phyloP scores from a whole-genome alignment of 305 asterid genomes.

The Withania somnifera region DNA sequence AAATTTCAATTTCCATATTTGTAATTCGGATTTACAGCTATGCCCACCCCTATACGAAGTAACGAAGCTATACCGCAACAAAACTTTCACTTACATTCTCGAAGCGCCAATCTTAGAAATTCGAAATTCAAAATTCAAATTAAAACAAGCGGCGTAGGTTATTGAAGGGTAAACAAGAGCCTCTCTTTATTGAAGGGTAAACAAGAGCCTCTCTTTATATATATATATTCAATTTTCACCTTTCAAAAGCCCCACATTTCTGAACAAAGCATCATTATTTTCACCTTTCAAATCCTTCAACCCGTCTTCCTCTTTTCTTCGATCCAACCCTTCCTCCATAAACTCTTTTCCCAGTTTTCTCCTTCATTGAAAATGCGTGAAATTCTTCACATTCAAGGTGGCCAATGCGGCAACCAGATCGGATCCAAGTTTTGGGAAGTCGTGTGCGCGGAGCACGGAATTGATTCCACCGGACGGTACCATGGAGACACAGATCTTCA shows the following conservation, averaged over 20 bases:
- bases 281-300: not conserved
- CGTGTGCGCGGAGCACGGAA: constrained; percentile 68
- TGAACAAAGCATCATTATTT: not conserved
- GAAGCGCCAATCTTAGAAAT: no score
- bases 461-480: constrained; percentile 57
- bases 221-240: not conserved
- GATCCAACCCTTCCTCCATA: not conserved
- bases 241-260: not conserved
- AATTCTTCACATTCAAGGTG: constrained; percentile 69
- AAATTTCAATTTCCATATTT: no score
- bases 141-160: no score
- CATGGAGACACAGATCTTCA: constrained; percentile 53
- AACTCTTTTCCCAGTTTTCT: not conserved
- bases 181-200: no score
- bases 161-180: no score
- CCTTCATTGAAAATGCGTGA: constrained; percentile 37
- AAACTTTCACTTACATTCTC: no score
- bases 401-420: constrained; percentile 75
- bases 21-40: no score
- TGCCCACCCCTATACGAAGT: no score
- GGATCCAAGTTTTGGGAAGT: constrained; percentile 78
- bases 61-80: no score
- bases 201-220: no score
- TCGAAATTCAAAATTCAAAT: no score
- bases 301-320: not conserved